Evolutionary conservation across 306 rosid species (phyloP), one percentile per base, ranked within the genome.

Genomic region (Dryas drummondii): DNA sequence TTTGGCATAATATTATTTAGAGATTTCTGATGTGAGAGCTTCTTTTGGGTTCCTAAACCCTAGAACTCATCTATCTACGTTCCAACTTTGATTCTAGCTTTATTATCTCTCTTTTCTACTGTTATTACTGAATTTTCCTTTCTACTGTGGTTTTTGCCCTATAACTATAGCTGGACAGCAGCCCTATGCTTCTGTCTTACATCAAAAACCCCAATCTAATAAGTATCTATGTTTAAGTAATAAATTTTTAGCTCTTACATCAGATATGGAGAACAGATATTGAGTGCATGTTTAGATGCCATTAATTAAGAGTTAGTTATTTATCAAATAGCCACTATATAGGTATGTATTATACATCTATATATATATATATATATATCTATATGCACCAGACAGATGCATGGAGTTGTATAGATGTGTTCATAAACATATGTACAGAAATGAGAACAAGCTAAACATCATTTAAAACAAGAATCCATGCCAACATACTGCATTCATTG

Each of bases 401-500:
- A 66, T n/a, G 26, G 55, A 44, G 10, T 47, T 66, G 55, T 17
- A 11, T 0, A 66, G 41, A 46, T 22, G 17, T 17, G 12, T 46
- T 13, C 17, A 13, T 3, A 5, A 41, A 12, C 16, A 66, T 19
- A 12, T 47, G 19, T 22, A 40, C 5, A 27, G 15, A 49, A 69
- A 1, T 19, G 16, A 17, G 52, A 42, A 66, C 40, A 54, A 75
- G 37, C 15, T 45, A 66, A 69, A 60, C 15, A 52, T 46, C 26
- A 64, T 54, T 77, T 68, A 17, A 45, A 53, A 46, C 8, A 54
- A 62, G 16, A 11, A 6, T 16, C 9, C 79, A 40, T 19, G 65
- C 46, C 62, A 84, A 84, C 96, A 79, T 90, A 92, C 99, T 72
- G 92, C 99, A 73, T 96, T 79, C 98, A 96, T 96, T 69, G 99